These are phyloP conservation scores for Plasmodium falciparum DNA, from an alignment of 169 alveolate species.

Conservation along the genomic window DNA sequence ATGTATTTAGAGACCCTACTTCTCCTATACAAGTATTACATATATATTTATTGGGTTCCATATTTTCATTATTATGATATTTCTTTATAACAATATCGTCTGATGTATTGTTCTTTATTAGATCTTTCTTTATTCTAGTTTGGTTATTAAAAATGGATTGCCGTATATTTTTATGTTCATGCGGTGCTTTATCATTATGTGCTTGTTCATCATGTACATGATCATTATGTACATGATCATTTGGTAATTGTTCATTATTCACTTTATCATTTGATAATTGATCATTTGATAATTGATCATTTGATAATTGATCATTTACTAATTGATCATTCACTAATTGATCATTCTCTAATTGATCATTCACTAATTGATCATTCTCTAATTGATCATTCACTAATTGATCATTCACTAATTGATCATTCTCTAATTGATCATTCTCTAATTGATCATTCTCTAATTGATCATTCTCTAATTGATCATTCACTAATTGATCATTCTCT, in stretches of 20 bases:
- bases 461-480: background rate
- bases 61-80: background rate
- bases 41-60: constrained; percentile 74
- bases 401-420: too few species aligned
- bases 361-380: too few species aligned
- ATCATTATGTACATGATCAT: background rate
- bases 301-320: background rate
- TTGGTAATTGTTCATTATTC: background rate
- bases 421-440: background rate
- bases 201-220: background rate
- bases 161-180: background rate
- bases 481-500: too few species aligned
- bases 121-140: background rate
- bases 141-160: background rate
- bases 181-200: background rate
- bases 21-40: constrained; percentile 86
- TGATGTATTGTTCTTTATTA: background rate
- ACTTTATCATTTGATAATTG: too few species aligned
- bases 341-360: too few species aligned
- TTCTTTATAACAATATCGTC: background rate
- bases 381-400: too few species aligned
- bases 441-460: background rate
- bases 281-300: constrained; percentile 2
- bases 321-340: too few species aligned
- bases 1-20: constrained; percentile 80